A percentile compares a stretch with the other conserved stretches of the same genome.
Evolutionary conservation across 768 basidiomycete genomes (phyloP).

Genomic region (Lactarius vividus): DNA sequence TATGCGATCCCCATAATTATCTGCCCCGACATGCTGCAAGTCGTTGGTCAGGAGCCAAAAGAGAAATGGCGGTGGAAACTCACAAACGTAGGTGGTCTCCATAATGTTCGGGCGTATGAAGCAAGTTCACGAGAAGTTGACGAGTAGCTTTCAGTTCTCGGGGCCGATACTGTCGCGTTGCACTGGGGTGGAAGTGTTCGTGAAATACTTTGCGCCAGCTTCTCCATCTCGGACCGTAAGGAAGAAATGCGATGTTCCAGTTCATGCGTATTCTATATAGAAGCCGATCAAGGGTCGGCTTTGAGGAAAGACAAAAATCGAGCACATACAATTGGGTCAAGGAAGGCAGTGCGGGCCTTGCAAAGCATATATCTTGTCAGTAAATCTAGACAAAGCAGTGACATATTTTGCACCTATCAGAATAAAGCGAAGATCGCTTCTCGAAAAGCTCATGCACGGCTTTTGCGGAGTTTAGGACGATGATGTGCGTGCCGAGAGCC

Average conservation of each 20-base stretch:
- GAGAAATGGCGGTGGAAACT: not conserved
- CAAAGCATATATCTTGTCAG: not conserved
- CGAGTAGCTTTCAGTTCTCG: conserved; percentile 22
- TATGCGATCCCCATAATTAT: conserved; percentile 29
- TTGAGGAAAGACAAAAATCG: not conserved
- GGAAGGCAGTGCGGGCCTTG: conserved; percentile 18
- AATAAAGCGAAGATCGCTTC: conserved; percentile 28
- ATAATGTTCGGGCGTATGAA: conserved; percentile 17
- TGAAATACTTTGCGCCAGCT: conserved; percentile 22
- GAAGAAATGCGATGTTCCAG: conserved; percentile 25
- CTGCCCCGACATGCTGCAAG: conserved; percentile 21
- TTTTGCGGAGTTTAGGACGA: conserved; percentile 39
- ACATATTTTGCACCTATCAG: conserved; percentile 20
- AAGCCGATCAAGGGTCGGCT: not conserved
- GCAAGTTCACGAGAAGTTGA: conserved; percentile 21
- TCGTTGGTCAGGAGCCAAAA: conserved; percentile 8
- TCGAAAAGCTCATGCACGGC: conserved; percentile 26
- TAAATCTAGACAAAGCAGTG: not conserved
- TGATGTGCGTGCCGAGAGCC: conserved; percentile 21
- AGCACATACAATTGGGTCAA: conserved; percentile 20
- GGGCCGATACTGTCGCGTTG: conserved; percentile 18
- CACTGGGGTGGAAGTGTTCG: conserved; percentile 19
- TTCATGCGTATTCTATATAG: conserved; percentile 14
- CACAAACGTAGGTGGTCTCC: conserved; percentile 20
- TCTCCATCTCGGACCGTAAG: conserved; percentile 20